A percentile compares a stretch with the other conserved stretches of the same genome.
phyloP scores from a whole-genome alignment of 2,329 filamentous ascomycete genomes.

The Hymenoscyphus salicellus region DNA sequence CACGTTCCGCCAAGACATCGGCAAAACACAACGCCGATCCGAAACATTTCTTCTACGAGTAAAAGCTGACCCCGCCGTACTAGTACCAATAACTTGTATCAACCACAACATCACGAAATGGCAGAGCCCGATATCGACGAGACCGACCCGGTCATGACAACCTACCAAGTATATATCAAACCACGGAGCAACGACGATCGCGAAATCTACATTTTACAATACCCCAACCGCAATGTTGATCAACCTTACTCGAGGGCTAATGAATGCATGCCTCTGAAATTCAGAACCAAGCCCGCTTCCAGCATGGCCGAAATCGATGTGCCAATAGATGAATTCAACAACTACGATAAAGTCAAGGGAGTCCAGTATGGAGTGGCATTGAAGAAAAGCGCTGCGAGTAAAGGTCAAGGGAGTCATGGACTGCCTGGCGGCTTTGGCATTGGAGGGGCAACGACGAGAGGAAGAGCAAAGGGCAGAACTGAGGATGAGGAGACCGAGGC shows the following conservation, averaged over 20 bases:
- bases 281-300: constrained; percentile 77
- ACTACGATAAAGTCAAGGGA: constrained; percentile 83
- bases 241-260: constrained; percentile 55
- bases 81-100: background rate
- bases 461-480: constrained; percentile 41
- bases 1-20: background rate
- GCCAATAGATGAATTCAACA: constrained; percentile 64
- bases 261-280: constrained; percentile 59
- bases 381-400: constrained; percentile 48
- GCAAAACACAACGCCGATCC: background rate
- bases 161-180: constrained; percentile 85
- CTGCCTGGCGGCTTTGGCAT: constrained; percentile 71
- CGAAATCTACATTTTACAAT: constrained; percentile 80
- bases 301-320: constrained; percentile 91
- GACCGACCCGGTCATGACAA: constrained; percentile 66
- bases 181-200: constrained; percentile 60
- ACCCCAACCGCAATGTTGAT: constrained; percentile 70
- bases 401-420: constrained; percentile 64
- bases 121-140: constrained; percentile 8
- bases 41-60: background rate
- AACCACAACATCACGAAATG: constrained; percentile 3
- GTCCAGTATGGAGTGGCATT: constrained; percentile 79
- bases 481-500: constrained; percentile 46
- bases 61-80: background rate
- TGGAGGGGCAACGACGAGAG: constrained; percentile 41